Evolutionary conservation across 805 yeast genomes (phyloP), one percentile per base, ranked within the genome.

Genomic region (Yamadazyma insecticola): DNA sequence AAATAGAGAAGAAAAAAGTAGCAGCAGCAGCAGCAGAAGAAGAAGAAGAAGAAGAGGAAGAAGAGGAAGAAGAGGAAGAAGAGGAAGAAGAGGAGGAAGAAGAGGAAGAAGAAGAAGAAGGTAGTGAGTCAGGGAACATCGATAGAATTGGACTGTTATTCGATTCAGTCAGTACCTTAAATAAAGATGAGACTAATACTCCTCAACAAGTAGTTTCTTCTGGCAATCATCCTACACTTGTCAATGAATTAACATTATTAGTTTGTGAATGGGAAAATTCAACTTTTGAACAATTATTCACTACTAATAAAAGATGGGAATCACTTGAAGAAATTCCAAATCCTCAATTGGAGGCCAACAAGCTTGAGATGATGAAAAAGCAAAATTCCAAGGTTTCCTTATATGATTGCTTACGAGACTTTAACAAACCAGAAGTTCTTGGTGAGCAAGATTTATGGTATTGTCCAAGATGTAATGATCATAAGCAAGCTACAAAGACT

Each of bases 371-470:
- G 24, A 54, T 48, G 24, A 48, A 47, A 51, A 57, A 66, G 34
- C 63, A 66, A 20, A 71, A 81, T 13, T 63, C 83, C 0, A 65
- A 53, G 13, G 50, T 66, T 12, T 54, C 65, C 6, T 48, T 90
- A 13, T 73, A 76, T 40, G 90, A 84, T 44, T 90, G 97, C 50
- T 53, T 90, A 27, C 70, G 72, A 13, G 51, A 76, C 36, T 90
- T 90, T 48, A 76, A 94, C 13, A 72, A 75, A 29, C 81, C 94
- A 1, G 98, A 90, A 53, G 76, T 88, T 2, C 66, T 90, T 26
- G 86, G 96, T 10, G 82, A 85, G 29, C 81, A 86, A 32, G 97
- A 90, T 56, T 65, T 87, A 20, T 90, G 97, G 97, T 89, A 80
- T 47, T 90, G 98, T 55, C 94, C 96, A 1, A 60, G 66, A 9